These are phyloP conservation scores for Kurtzmaniella natalensis DNA, from an alignment of 1,139 yeast genomes.

Conservation along the genomic window DNA sequence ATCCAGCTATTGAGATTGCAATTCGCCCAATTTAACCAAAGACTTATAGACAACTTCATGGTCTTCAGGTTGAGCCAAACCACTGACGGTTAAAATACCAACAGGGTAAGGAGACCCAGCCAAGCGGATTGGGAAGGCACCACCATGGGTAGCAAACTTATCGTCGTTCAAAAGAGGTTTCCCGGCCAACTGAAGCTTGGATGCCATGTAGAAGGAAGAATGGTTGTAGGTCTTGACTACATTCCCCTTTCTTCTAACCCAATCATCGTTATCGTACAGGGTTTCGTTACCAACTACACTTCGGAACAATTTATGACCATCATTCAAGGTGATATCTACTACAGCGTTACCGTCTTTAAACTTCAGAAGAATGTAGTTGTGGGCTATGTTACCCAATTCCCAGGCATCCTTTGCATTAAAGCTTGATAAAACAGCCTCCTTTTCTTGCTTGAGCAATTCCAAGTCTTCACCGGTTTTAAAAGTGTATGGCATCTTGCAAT, in stretches of 20 bases:
- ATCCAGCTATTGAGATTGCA: no score
- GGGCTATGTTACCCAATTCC: constrained; percentile 32
- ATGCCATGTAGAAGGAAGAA: constrained; percentile 53
- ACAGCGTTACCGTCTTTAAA: constrained; percentile 34
- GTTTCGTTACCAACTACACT: constrained; percentile 41
- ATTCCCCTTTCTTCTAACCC: constrained; percentile 54
- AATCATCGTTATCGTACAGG: constrained; percentile 50
- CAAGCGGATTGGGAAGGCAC: constrained; percentile 54
- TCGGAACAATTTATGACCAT: constrained; percentile 53
- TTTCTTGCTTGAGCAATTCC: background rate
- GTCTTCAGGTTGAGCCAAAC: constrained; percentile 48
- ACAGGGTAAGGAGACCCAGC: constrained; percentile 40
- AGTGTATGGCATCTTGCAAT: background rate
- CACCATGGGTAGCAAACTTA: constrained; percentile 62
- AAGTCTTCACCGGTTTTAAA: background rate
- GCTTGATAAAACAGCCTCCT: constrained; percentile 12
- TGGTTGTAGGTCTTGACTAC: constrained; percentile 50
- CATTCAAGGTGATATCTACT: constrained; percentile 45
- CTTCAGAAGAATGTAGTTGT: constrained; percentile 20
- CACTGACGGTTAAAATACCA: constrained; percentile 58
- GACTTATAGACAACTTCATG: constrained; percentile 18
- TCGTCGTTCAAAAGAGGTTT: constrained; percentile 22
- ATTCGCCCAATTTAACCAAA: background rate
- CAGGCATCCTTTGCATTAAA: constrained; percentile 33
- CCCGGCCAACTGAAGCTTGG: constrained; percentile 32